Percentiles rank a stretch among this genome's conserved stretches.
These are phyloP conservation scores for Botryotinia convoluta DNA, from an alignment of 2,329 filamentous ascomycete genomes.

Conservation along the genomic window DNA sequence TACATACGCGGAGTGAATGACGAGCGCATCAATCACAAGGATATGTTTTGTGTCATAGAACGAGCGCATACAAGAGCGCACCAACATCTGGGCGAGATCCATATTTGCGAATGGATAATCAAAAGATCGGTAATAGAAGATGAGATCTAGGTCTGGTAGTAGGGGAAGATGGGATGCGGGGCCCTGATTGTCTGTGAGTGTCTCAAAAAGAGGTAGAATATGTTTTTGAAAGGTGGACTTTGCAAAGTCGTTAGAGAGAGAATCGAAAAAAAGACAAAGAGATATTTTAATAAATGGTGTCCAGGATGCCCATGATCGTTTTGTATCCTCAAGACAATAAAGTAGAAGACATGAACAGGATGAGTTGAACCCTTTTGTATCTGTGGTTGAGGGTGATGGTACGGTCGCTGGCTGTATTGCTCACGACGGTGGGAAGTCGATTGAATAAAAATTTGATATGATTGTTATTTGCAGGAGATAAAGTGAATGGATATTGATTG, in stretches of 20 bases:
- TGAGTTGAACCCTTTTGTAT: neutral
- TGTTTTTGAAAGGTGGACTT: neutral
- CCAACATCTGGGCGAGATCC: conserved; percentile 71
- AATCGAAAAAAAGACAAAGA: conserved; percentile 16
- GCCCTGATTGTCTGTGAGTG: neutral
- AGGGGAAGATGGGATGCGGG: neutral
- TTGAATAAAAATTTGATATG: neutral
- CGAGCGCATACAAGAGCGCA: conserved; percentile 80
- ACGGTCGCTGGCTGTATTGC: neutral
- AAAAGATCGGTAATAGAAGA: neutral
- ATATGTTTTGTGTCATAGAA: conserved; percentile 87
- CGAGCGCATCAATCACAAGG: conserved; percentile 75
- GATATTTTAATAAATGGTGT: conserved; percentile 18
- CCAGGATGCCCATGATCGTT: conserved; percentile 18
- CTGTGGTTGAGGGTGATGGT: neutral
- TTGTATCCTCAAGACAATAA: conserved; percentile 3
- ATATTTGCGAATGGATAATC: conserved; percentile 41
- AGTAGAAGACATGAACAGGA: conserved; percentile 4
- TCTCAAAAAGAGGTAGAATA: neutral
- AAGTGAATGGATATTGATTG: neutral
- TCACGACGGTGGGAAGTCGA: neutral
- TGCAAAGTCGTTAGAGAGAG: neutral
- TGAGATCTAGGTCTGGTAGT: neutral
- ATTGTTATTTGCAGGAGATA: neutral
- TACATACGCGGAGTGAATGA: conserved; percentile 67